phyloP scores from a whole-genome alignment of 2,329 filamentous ascomycete species.

The Passalora sequoiae region DNA sequence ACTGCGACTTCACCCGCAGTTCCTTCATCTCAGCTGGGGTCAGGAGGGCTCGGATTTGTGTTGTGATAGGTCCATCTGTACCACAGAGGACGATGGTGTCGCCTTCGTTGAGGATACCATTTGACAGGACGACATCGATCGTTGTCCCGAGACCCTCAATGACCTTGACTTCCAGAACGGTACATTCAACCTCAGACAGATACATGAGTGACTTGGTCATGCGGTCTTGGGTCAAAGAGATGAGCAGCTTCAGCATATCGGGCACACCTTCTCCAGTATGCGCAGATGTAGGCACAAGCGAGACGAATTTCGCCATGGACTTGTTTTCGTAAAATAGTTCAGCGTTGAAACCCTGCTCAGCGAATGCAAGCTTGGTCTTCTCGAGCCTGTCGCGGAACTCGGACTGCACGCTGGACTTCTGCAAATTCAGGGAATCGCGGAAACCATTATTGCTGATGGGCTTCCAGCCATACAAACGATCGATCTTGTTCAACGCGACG shows the following conservation, averaged over 20 bases:
- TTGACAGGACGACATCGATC: conserved; percentile 93
- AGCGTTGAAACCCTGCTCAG: conserved; percentile 96
- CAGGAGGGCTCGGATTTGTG: conserved; percentile 88
- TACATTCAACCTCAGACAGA: conserved; percentile 93
- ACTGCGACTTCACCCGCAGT: conserved; percentile 87
- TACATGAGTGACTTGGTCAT: conserved; percentile 99
- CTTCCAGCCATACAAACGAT: conserved; percentile 98
- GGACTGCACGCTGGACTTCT: conserved; percentile 88
- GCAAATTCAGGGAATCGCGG: conserved; percentile 80
- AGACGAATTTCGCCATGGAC: conserved; percentile 89
- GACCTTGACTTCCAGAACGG: conserved; percentile 96
- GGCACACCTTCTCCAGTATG: conserved; percentile 99
- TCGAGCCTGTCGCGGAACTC: conserved; percentile 89
- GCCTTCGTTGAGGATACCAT: conserved; percentile 89
- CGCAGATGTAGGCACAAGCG: conserved; percentile 93
- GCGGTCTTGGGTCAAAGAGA: conserved; percentile 88
- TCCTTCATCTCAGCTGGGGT: conserved; percentile 92
- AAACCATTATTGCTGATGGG: conserved; percentile 98
- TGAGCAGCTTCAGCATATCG: conserved; percentile 94
- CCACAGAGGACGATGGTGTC: conserved; percentile 93
- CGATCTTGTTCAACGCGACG: conserved; percentile 98
- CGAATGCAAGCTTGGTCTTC: conserved; percentile 86
- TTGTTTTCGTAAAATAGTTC: conserved; percentile 98
- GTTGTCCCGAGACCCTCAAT: conserved; percentile 99
- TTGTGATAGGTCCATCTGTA: conserved; percentile 91